Conservation (phyloP, 495 filamentous ascomycete genomes). For the Aspergillus hancockii region DNA sequence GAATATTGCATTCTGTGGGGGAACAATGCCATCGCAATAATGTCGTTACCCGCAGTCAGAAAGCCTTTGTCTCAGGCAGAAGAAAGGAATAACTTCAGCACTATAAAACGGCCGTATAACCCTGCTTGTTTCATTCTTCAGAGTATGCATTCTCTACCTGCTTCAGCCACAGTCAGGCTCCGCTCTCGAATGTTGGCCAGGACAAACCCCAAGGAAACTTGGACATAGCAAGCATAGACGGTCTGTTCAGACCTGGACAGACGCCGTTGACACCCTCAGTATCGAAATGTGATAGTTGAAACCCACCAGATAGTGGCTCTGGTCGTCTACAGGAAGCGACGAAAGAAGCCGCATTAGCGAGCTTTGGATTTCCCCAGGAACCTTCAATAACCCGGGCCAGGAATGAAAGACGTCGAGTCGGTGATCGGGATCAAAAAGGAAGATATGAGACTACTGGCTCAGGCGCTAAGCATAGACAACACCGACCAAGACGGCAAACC, state of each 20-base stretch:
- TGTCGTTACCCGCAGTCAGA: neutral
- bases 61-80: neutral
- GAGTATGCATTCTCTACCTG: neutral
- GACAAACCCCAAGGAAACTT: neutral
- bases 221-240: neutral
- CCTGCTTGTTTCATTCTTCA: neutral
- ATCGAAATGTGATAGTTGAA: neutral
- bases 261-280: neutral
- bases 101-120: neutral
- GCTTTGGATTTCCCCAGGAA: neutral
- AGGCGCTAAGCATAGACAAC: constrained; percentile 23
- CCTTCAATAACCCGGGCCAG: neutral
- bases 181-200: neutral
- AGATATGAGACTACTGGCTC: constrained; percentile 10
- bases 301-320: neutral
- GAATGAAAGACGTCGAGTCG: constrained; percentile 19
- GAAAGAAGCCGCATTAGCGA: neutral
- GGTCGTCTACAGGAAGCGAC: neutral
- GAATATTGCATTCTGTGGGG: neutral
- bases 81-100: neutral
- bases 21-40: neutral
- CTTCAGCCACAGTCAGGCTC: neutral
- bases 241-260: neutral
- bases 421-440: constrained; percentile 22
- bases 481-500: neutral